Evolutionary conservation across 257 asterid genomes (phyloP), one percentile per base, ranked within the genome.

Genomic region (Lycium barbarum): DNA sequence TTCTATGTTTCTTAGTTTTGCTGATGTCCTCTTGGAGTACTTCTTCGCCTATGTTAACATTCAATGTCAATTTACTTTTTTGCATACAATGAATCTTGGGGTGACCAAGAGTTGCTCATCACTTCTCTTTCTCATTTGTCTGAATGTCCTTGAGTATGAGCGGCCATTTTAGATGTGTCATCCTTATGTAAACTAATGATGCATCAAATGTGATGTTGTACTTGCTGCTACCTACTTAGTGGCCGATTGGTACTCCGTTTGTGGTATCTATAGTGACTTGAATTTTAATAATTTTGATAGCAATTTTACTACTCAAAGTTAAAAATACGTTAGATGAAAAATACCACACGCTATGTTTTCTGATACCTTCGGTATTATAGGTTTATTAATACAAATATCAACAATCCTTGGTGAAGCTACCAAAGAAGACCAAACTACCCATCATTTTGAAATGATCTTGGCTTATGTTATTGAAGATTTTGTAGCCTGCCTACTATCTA

Each of bases 131-230:
- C 10, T 65, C 12, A 36, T 13, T 67, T 67, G 13, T 20, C 20
- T 22, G 80, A 20, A 45, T 45, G 80, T 18, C 38, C 10, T 73
- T 73, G 80, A 45, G 80, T 45, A 47, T 71, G 80, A 10, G 18
- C n/a, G 58, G 58, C 36, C 59, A n/a, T 11, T 45, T 72, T 47
- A 73, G 80, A 45, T 45, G 59, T 12, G 45, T 73, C 40, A 73
- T 73, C 12, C 40, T 73, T 11, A 1, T 73, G 38, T 72, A 73
- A 72, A 73, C 80, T 73, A 73, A 20, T 11, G 12, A 20, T 72
- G 58, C 36, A 72, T 72, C 80, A 72, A 72, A n/a, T 73, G 59
- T 45, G n/a, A 45, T 14, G 58, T 45, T 72, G 58, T 72, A 45
- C 80, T 45, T 72, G n/a, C 59, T 73, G 40, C 40, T 73, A 9